Evolutionary conservation across 1,139 yeast genomes (phyloP), one percentile per base, ranked within the genome.

Genomic region (Geotrichum histeridarum): DNA sequence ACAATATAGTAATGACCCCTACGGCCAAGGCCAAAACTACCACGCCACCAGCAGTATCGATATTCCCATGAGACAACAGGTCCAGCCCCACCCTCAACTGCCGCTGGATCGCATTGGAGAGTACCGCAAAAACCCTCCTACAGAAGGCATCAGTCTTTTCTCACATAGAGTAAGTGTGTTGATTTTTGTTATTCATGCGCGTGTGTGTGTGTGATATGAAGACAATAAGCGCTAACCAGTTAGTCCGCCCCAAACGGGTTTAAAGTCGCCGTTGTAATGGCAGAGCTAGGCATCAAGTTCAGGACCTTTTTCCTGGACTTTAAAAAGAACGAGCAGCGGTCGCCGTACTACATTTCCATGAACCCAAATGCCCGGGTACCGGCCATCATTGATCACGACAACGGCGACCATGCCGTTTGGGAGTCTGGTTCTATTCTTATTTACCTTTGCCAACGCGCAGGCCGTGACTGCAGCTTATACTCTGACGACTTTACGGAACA

Each of bases 321-420:
- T 70, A 86, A 86, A 68, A 39, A 62, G 61, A 95, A 95, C 53
- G 97, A 91, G 70, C 96, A 90, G 69, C 75, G 96, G 59, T 89
- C 95, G 1, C 96, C 97, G 0, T 95, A 90, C 69, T 91, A 90
- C 68, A 91, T 90, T 27, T 80, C 90, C 32, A 84, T 91, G 63
- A 90, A 90, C 70, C 98, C 98, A 37, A 91, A 90, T 69, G 96
- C 96, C 1, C 76, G 98, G 58, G 95, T 91, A 7, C 98, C 98
- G 2, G 95, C 96, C 1, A 77, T 91, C 56, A 87, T 91, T 56
- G 98, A 91, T 70, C 97, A 90, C 69, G 80, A 79, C 60, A 81
- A 82, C 66, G 89, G 82, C 56, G 86, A 88, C 66, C 78, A 87
- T 41, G 79, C 95, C 3, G 79, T 91, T 44, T 91, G 98, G 98